These are phyloP conservation scores for Penicillium goetzii DNA, from an alignment of 495 filamentous ascomycete species.

Conservation along the genomic window DNA sequence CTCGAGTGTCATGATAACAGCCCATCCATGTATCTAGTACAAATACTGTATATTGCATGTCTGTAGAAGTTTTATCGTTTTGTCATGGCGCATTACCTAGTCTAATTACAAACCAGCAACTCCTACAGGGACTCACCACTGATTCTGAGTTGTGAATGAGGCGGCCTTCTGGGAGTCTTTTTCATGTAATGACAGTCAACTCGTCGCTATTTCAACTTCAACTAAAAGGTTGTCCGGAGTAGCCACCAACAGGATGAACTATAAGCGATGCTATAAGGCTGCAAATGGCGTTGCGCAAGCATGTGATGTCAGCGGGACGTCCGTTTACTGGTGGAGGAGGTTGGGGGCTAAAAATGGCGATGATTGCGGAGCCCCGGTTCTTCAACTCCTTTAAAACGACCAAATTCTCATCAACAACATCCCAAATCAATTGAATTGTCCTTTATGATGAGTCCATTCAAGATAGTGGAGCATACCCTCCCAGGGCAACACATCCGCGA, in stretches of 20 bases:
- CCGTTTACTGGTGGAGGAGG: background rate
- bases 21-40: background rate
- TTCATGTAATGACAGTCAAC: background rate
- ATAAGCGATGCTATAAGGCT: background rate
- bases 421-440: background rate
- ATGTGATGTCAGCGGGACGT: background rate
- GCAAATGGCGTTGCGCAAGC: background rate
- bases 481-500: constrained; percentile 62
- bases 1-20: background rate
- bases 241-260: background rate
- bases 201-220: background rate
- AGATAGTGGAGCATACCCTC: constrained; percentile 51
- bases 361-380: background rate
- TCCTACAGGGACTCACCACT: too few relatives aligned
- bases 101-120: background rate
- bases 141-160: background rate
- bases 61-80: background rate
- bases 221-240: too few relatives aligned
- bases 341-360: background rate
- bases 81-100: background rate
- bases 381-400: background rate
- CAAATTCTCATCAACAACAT: background rate
- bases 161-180: background rate
- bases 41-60: background rate
- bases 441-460: constrained; percentile 25